These are phyloP conservation scores for Ceratorhiza oryzae-sativae DNA, from an alignment of 1,284 basidiomycete genomes.

Conservation along the genomic window DNA sequence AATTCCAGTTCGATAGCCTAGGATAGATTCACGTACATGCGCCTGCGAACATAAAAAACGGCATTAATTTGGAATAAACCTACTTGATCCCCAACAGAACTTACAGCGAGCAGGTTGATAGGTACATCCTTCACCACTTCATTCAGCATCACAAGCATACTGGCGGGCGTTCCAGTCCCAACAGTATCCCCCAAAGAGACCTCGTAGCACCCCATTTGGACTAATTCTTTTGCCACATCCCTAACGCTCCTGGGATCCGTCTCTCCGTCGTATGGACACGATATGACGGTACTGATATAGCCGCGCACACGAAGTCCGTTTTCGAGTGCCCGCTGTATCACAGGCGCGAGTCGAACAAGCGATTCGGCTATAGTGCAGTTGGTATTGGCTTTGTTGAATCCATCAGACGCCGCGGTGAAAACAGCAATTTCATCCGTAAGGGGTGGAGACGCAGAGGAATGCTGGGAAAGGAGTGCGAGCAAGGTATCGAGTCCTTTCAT, in stretches of 20 bases:
- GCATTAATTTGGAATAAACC: not conserved
- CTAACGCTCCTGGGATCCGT: slow-evolving; percentile 74
- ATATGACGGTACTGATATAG: slow-evolving; percentile 81
- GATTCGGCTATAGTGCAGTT: slow-evolving; percentile 81
- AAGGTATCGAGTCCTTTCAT: slow-evolving; percentile 76
- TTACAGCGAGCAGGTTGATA: slow-evolving; percentile 72
- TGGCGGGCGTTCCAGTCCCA: slow-evolving; percentile 80
- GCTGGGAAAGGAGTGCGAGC: slow-evolving; percentile 60
- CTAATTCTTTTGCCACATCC: slow-evolving; percentile 72
- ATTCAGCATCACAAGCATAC: slow-evolving; percentile 71
- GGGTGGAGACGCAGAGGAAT: slow-evolving; percentile 52
- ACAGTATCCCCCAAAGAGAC: slow-evolving; percentile 93
- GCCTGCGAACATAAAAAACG: slow-evolving; percentile 53
- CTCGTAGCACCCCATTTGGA: slow-evolving; percentile 95
- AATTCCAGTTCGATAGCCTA: slow-evolving; percentile 30
- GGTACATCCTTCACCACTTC: slow-evolving; percentile 70
- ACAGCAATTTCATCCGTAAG: slow-evolving; percentile 85
- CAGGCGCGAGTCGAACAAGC: slow-evolving; percentile 67
- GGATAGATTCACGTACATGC: slow-evolving; percentile 59
- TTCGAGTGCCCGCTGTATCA: slow-evolving; percentile 67
- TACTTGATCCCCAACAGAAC: slow-evolving; percentile 47
- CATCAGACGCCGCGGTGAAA: slow-evolving; percentile 89
- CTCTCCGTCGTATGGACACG: slow-evolving; percentile 85
- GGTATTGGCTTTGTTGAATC: slow-evolving; percentile 86
- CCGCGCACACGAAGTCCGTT: slow-evolving; percentile 80